Conservation (phyloP, 768 basidiomycete genomes). For the Amanita polypyramis region DNA sequence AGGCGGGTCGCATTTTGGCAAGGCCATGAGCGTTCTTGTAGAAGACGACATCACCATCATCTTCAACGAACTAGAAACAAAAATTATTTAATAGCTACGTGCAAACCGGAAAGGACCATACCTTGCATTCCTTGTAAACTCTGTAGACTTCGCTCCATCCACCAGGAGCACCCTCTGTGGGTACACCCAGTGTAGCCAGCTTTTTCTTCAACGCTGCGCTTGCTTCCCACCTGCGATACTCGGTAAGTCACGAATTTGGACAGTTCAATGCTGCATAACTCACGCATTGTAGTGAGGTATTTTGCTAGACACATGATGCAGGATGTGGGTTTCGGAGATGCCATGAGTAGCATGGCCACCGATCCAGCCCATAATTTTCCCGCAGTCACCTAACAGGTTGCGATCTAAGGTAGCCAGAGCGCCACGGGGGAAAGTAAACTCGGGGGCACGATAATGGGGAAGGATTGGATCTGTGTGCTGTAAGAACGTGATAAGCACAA, state of each 20-base stretch:
- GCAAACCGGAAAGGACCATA: conserved; percentile 14
- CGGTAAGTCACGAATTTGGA: background rate
- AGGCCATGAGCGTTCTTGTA: conserved; percentile 83
- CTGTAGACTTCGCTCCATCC: conserved; percentile 78
- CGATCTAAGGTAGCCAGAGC: conserved; percentile 90
- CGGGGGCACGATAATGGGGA: conserved; percentile 83
- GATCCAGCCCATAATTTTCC: conserved; percentile 73
- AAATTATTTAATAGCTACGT: background rate
- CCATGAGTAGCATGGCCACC: conserved; percentile 82
- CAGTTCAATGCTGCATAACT: conserved; percentile 15
- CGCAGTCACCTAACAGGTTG: conserved; percentile 66
- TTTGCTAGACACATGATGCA: conserved; percentile 89
- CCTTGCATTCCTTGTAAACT: conserved; percentile 71
- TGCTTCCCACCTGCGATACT: conserved; percentile 69
- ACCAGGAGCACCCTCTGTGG: conserved; percentile 60
- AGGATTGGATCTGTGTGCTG: conserved; percentile 96
- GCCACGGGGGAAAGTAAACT: conserved; percentile 91
- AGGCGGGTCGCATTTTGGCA: conserved; percentile 57
- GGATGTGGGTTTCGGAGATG: conserved; percentile 89
- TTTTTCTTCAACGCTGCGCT: conserved; percentile 73
- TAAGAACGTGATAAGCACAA: conserved; percentile 92
- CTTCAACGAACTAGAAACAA: conserved; percentile 72
- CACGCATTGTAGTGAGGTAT: conserved; percentile 91
- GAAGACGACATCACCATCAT: conserved; percentile 84
- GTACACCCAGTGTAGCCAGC: conserved; percentile 50